Evolutionary conservation across 202 grass and related monocot genomes (phyloP).

Genomic region (Panicum virgatum): DNA sequence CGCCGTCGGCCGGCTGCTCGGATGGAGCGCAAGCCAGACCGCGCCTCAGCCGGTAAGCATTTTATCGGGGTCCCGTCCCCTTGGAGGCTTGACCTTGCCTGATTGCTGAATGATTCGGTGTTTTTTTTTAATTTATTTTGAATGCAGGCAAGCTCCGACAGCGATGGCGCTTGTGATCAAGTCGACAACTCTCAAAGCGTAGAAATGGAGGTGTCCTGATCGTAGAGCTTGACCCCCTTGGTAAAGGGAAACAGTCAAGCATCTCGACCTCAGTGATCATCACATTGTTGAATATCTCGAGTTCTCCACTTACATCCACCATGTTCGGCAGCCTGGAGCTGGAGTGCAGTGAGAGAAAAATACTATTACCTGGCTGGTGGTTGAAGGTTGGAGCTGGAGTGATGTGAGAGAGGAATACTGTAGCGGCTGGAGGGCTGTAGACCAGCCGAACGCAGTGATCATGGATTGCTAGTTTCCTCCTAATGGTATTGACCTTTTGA

Average conservation of each 20-base stretch:
- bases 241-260: neutral
- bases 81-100: neutral
- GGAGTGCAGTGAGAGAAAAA: too few relatives aligned
- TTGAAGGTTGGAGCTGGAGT: too few relatives aligned
- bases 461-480: neutral
- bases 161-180: constrained; percentile 34
- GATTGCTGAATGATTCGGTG: constrained; percentile 4
- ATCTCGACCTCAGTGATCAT: neutral
- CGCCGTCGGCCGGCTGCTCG: constrained; percentile 43
- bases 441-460: too few relatives aligned
- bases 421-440: too few relatives aligned
- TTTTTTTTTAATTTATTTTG: neutral
- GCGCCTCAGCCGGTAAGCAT: constrained; percentile 22
- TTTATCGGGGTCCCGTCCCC: neutral
- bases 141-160: constrained; percentile 37
- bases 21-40: constrained; percentile 43
- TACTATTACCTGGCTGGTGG: too few relatives aligned
- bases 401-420: too few relatives aligned
- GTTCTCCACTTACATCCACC: too few relatives aligned
- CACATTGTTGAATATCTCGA: neutral
- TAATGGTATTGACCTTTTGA: neutral
- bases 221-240: neutral
- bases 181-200: constrained; percentile 25
- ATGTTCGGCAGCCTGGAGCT: too few relatives aligned
- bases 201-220: constrained; percentile 42